phyloP scores from a whole-genome alignment of 768 basidiomycete species.

The Tylopilus intermedius region DNA sequence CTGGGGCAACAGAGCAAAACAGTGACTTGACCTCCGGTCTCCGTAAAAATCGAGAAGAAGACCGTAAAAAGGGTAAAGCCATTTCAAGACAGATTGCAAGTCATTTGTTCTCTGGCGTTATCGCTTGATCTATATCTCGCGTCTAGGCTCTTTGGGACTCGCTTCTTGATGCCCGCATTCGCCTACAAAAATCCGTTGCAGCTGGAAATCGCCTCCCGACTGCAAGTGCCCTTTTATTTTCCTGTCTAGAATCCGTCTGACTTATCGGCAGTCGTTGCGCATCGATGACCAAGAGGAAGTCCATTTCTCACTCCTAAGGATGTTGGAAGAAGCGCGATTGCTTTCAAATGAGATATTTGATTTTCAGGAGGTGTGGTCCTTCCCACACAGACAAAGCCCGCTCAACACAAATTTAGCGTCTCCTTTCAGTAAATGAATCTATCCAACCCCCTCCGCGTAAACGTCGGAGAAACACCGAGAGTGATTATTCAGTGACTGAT shows the following conservation, averaged over 20 bases:
- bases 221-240: conserved; percentile 37
- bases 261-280: conserved; percentile 28
- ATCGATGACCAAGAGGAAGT: conserved; percentile 34
- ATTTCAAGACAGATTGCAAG: conserved; percentile 80
- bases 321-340: conserved; percentile 56
- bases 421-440: conserved; percentile 45
- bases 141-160: conserved; percentile 77
- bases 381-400: conserved; percentile 2
- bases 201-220: conserved; percentile 62
- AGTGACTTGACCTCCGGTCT: conserved; percentile 51
- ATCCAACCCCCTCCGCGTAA: conserved; percentile 51
- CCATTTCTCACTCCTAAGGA: conserved; percentile 41
- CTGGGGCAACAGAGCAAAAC: conserved; percentile 1
- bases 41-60: conserved; percentile 58
- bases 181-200: conserved; percentile 73
- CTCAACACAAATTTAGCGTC: conserved; percentile 33
- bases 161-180: conserved; percentile 86
- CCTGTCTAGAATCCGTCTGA: conserved; percentile 11
- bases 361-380: conserved; percentile 55
- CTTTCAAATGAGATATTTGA: conserved; percentile 66
- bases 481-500: conserved; percentile 3
- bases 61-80: conserved; percentile 77
- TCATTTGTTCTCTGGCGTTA: conserved; percentile 12
- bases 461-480: conserved; percentile 41
- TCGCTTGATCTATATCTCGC: conserved; percentile 4